These are phyloP conservation scores for Penicillium janthinellum DNA, from an alignment of 2,329 filamentous ascomycete genomes.

Conservation along the genomic window DNA sequence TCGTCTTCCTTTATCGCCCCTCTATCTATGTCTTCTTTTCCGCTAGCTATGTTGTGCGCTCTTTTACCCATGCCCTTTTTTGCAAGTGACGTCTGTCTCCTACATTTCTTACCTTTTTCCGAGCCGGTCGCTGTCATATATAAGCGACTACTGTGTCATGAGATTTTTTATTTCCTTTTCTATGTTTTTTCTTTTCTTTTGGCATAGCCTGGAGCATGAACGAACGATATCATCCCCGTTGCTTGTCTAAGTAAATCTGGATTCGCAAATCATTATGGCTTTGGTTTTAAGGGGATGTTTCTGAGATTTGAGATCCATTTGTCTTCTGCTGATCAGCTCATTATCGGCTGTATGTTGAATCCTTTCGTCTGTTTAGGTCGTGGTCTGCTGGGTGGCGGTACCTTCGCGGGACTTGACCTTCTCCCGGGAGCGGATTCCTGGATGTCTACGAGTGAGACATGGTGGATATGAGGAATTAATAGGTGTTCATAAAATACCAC, in stretches of 20 bases:
- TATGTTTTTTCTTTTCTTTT: conserved; percentile 21
- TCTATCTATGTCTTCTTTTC: conserved; percentile 1
- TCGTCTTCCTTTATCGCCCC: conserved; percentile 2
- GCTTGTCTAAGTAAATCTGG: conserved; percentile 20
- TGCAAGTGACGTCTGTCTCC: conserved; percentile 12
- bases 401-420: neutral
- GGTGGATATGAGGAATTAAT: neutral
- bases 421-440: neutral
- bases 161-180: conserved; percentile 10
- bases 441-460: neutral
- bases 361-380: neutral
- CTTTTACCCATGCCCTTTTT: conserved; percentile 17
- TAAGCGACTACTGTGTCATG: conserved; percentile 12
- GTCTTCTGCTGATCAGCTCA: neutral
- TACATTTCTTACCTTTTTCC: neutral
- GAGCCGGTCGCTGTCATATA: conserved; percentile 9
- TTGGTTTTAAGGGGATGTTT: conserved; percentile 1
- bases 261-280: conserved; percentile 6
- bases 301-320: conserved; percentile 1
- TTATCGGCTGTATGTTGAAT: conserved; percentile 2
- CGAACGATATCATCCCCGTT: conserved; percentile 29
- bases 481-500: neutral
- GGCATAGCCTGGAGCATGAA: conserved; percentile 39
- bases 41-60: conserved; percentile 14
- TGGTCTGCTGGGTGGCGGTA: neutral